Evolutionary conservation across 2,329 filamentous ascomycete genomes (phyloP), one percentile per base, ranked within the genome.

Genomic region (Stagonosporopsis chrysanthemi): DNA sequence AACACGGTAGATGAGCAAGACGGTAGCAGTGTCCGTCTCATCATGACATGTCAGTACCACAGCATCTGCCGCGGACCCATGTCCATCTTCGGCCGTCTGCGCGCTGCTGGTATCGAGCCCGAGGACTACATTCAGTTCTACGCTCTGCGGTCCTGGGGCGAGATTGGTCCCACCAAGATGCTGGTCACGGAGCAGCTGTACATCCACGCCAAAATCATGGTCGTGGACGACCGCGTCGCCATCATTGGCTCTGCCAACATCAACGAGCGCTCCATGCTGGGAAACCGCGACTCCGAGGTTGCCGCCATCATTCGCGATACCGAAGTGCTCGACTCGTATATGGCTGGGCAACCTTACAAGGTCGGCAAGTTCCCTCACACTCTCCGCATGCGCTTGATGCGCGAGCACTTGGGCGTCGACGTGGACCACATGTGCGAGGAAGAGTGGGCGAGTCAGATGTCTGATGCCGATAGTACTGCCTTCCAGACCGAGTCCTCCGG

Each of bases 221-320:
- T 99, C 53, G 94, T 97, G 4, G 95, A 99, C 75, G 95, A 99
- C 71, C 87, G 94, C 31, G 87, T 95, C 56, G 94, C 90, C 19
- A 88, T 99, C 60, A 99, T 99, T 67, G 95, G 95, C 17, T 98
- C 94, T 42, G 95, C 95, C 50, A 99, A 99, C 74, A 98, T 99
- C 81, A 99, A 99, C 69, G 95, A 99, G 77, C 88, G 95, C 42
- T 98, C 94, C 6, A 92, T 98, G 92, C 77, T 97, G 60, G 95
- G 95, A 8, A 89, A 86, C 45, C 87, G 95, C 69, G 95, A 99
- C 76, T 97, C 94, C 0, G 95, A 99, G 77, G 88, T 91, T 61
- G 95, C 94, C 5, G 89, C 93, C 6, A 85, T 98, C 40, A 90
- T 99, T 39, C 87, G 94, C 50, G 95, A 99, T 73, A 94, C 91